A percentile compares a stretch with the other conserved stretches of the same genome.
Evolutionary conservation across 2,329 filamentous ascomycete species (phyloP).

Genomic region (Colletotrichum liaoningense): DNA sequence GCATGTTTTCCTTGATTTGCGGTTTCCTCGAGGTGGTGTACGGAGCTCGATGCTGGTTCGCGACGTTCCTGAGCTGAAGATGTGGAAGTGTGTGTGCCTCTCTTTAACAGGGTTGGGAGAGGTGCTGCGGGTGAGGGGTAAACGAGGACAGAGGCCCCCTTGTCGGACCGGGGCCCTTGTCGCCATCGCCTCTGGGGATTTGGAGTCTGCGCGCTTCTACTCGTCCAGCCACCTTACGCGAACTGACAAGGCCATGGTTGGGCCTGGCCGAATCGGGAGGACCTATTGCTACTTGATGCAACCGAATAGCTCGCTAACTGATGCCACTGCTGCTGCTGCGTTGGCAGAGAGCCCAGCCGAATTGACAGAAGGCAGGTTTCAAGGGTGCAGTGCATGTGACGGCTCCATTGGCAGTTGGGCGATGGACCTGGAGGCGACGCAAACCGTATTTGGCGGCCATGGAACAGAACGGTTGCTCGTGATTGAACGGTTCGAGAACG

Average conservation of each 20-base stretch:
- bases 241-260: conserved; percentile 18
- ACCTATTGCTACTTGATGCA: background rate
- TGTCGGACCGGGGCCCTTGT: conserved; percentile 6
- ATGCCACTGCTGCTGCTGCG: conserved; percentile 9
- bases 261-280: background rate
- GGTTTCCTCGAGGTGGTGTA: conserved; percentile 24
- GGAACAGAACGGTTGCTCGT: background rate
- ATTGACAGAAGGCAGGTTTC: conserved; percentile 12
- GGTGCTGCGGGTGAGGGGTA: conserved; percentile 12
- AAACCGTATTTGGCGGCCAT: conserved; percentile 10
- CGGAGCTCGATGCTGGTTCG: conserved; percentile 25
- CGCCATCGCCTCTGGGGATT: conserved; percentile 7
- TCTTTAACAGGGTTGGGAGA: background rate
- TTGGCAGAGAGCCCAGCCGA: conserved; percentile 9
- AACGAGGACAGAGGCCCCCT: background rate
- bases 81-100: background rate
- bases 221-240: conserved; percentile 35
- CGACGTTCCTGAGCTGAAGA: conserved; percentile 33
- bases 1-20: conserved; percentile 3
- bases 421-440: background rate
- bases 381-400: conserved; percentile 19
- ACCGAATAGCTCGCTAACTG: conserved; percentile 15
- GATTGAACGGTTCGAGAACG: background rate
- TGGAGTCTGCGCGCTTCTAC: conserved; percentile 32
- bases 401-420: conserved; percentile 15